These are phyloP conservation scores for Pseudogymnoascus sp. DNA, from an alignment of 2,329 filamentous ascomycete species.

Conservation along the genomic window DNA sequence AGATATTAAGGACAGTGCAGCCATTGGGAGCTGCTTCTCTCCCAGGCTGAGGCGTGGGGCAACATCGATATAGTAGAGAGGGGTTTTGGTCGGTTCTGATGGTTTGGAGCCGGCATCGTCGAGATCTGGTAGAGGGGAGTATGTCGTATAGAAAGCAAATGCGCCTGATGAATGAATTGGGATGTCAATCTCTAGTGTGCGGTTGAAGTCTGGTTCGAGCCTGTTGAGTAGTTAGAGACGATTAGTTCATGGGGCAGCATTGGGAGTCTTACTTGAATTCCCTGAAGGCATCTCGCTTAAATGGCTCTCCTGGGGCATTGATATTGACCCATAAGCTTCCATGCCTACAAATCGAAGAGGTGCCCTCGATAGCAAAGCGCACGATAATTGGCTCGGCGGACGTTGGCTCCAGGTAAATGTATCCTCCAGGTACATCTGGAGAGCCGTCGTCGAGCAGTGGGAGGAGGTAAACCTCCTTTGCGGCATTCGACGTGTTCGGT, in stretches of 20 bases:
- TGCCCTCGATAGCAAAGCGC: slow-evolving; percentile 87
- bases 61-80: slow-evolving; percentile 87
- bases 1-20: slow-evolving; percentile 86
- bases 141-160: slow-evolving; percentile 92
- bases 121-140: slow-evolving; percentile 73
- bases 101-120: slow-evolving; percentile 42
- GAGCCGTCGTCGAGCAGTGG: slow-evolving; percentile 89
- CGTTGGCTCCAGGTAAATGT: slow-evolving; percentile 79
- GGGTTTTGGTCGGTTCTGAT: slow-evolving; percentile 57
- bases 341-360: slow-evolving; percentile 88
- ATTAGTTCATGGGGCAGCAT: not conserved
- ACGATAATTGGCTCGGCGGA: slow-evolving; percentile 69
- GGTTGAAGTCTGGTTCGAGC: slow-evolving; percentile 86
- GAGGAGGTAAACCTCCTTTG: slow-evolving; percentile 74
- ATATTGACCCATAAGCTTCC: slow-evolving; percentile 97
- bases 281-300: slow-evolving; percentile 71
- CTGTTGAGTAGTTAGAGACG: slow-evolving; percentile 38
- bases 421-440: slow-evolving; percentile 79
- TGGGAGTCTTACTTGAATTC: slow-evolving; percentile 72
- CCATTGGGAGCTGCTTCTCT: slow-evolving; percentile 67
- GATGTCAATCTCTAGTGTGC: slow-evolving; percentile 81
- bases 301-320: slow-evolving; percentile 66
- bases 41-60: slow-evolving; percentile 72
- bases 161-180: slow-evolving; percentile 77
- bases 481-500: slow-evolving; percentile 54